phyloP scores from a whole-genome alignment of 495 filamentous ascomycete species.

The Penicillium pancosmium region DNA sequence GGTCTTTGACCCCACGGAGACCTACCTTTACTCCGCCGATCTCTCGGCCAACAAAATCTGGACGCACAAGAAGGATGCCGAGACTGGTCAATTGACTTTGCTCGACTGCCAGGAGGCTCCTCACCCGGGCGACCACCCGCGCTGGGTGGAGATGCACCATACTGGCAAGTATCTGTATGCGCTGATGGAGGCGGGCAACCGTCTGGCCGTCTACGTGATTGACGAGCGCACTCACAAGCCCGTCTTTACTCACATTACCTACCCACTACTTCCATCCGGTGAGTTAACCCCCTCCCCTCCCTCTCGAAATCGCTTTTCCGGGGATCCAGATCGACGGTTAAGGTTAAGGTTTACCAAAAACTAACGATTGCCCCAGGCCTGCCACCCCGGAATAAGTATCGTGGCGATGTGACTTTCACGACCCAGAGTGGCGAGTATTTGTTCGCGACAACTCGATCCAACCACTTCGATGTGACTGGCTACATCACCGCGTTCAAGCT shows the following conservation, averaged over 20 bases:
- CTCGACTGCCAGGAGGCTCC: slow-evolving; percentile 74
- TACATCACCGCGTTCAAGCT: slow-evolving; percentile 80
- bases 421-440: slow-evolving; percentile 68
- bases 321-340: too few relatives aligned
- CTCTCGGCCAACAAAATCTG: slow-evolving; percentile 83
- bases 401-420: slow-evolving; percentile 75
- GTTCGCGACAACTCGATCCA: slow-evolving; percentile 80
- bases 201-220: slow-evolving; percentile 76
- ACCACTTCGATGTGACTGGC: slow-evolving; percentile 72
- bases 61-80: slow-evolving; percentile 72
- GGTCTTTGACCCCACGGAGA: slow-evolving; percentile 84
- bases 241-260: slow-evolving; percentile 78
- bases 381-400: slow-evolving; percentile 59
- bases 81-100: slow-evolving; percentile 63
- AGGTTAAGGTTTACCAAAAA: too few relatives aligned
- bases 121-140: slow-evolving; percentile 69
- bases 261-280: slow-evolving; percentile 76
- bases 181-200: slow-evolving; percentile 84
- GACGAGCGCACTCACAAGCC: slow-evolving; percentile 74
- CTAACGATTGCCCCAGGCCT: slow-evolving; percentile 41
- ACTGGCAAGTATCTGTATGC: slow-evolving; percentile 77
- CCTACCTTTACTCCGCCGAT: slow-evolving; percentile 84
- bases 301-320: slow-evolving; percentile 21
- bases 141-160: slow-evolving; percentile 82
- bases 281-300: slow-evolving; percentile 11